Percentiles rank a stretch among this genome's conserved stretches.
These are phyloP conservation scores for Fusarium camptoceras DNA, from an alignment of 2,329 filamentous ascomycete species.

Conservation along the genomic window DNA sequence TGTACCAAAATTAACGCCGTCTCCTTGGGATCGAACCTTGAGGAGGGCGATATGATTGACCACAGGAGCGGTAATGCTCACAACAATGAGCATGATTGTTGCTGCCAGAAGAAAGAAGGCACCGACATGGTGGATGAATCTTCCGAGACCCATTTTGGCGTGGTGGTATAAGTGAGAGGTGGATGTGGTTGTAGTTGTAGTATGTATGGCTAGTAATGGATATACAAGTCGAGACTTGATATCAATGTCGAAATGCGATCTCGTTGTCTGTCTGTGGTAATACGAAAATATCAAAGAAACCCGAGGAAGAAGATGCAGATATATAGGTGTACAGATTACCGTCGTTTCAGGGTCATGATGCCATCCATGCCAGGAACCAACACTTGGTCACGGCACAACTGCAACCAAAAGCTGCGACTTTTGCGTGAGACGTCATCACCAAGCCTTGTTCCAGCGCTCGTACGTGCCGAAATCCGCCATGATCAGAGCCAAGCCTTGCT, in stretches of 20 bases:
- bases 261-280: constrained; percentile 8
- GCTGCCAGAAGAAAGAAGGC: constrained; percentile 67
- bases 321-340: constrained; percentile 22
- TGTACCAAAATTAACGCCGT: constrained; percentile 66
- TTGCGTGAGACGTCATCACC: constrained; percentile 44
- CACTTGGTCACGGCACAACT: constrained; percentile 19
- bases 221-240: constrained; percentile 5
- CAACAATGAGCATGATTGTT: constrained; percentile 67
- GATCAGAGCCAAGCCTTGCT: constrained; percentile 31
- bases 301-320: constrained; percentile 24
- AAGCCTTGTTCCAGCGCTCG: constrained; percentile 28
- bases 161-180: constrained; percentile 12
- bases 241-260: neutral
- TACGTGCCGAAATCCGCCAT: constrained; percentile 31
- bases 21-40: constrained; percentile 55
- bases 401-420: constrained; percentile 25
- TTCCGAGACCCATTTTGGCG: constrained; percentile 60
- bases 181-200: neutral
- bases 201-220: neutral
- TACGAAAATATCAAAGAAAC: constrained; percentile 8
- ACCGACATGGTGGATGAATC: constrained; percentile 67
- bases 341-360: constrained; percentile 10
- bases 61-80: constrained; percentile 69
- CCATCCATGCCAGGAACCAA: constrained; percentile 24
- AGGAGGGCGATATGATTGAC: constrained; percentile 66